phyloP scores from a whole-genome alignment of 768 basidiomycete genomes.

The Lyophyllum semitale region DNA sequence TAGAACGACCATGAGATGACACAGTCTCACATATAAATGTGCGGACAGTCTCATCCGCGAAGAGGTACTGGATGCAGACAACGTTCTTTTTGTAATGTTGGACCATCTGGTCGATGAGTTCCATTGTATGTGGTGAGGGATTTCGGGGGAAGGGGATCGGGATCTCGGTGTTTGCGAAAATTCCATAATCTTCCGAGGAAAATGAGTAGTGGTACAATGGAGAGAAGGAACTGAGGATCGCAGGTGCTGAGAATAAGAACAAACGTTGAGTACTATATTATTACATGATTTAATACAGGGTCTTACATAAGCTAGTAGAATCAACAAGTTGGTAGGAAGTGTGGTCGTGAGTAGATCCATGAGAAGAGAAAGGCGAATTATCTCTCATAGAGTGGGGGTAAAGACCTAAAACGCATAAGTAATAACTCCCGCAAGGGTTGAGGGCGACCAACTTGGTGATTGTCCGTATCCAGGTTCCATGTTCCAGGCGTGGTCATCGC shows the following conservation, averaged over 20 bases:
- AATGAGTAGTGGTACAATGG: conserved; percentile 16
- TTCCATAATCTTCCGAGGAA: background rate
- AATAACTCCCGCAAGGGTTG: conserved; percentile 17
- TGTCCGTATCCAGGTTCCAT: conserved; percentile 8
- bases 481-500: conserved; percentile 18
- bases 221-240: conserved; percentile 30
- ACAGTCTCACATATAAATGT: conserved; percentile 54
- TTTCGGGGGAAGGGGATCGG: conserved; percentile 1
- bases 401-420: conserved; percentile 18
- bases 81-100: conserved; percentile 61
- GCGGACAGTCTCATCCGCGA: conserved; percentile 53
- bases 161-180: background rate
- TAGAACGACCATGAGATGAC: conserved; percentile 44
- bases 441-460: conserved; percentile 24
- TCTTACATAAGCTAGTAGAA: conserved; percentile 70
- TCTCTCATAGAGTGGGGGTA: conserved; percentile 16
- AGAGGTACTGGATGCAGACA: conserved; percentile 67
- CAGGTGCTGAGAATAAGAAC: conserved; percentile 25
- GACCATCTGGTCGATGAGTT: conserved; percentile 30
- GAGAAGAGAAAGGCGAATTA: conserved; percentile 22
- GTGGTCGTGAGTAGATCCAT: conserved; percentile 20
- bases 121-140: conserved; percentile 18
- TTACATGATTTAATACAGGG: conserved; percentile 68
- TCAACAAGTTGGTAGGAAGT: conserved; percentile 18
- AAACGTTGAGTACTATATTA: conserved; percentile 67